Evolutionary conservation across 2,329 filamentous ascomycete genomes (phyloP).

Genomic region (Fusarium citri): DNA sequence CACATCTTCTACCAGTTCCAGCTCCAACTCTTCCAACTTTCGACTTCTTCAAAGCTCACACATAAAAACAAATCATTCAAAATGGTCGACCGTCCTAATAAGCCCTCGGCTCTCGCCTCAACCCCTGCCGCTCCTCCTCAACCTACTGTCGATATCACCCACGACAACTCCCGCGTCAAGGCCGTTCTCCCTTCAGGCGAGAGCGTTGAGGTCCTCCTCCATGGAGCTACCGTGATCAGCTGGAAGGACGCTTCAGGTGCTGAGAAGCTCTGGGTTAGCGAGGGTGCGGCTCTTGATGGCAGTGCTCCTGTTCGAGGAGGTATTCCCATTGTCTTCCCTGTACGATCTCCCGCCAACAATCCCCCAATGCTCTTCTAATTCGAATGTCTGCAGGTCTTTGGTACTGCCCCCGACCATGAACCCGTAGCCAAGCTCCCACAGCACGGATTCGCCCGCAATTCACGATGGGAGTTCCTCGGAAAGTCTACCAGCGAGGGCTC

Average conservation of each 20-base stretch:
- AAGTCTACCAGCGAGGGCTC: slow-evolving; percentile 70
- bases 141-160: slow-evolving; percentile 78
- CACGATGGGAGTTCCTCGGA: slow-evolving; percentile 92
- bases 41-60: background rate
- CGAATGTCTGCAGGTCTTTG: slow-evolving; percentile 75
- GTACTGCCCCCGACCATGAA: slow-evolving; percentile 79
- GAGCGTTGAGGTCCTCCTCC: slow-evolving; percentile 85
- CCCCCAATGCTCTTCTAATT: slow-evolving; percentile 4
- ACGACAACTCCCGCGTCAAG: slow-evolving; percentile 77
- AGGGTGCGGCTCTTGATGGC: slow-evolving; percentile 83
- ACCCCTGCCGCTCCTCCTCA: slow-evolving; percentile 80
- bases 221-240: slow-evolving; percentile 90
- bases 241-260: slow-evolving; percentile 86
- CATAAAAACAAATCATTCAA: slow-evolving; percentile 5
- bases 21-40: slow-evolving; percentile 21
- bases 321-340: slow-evolving; percentile 92
- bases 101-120: slow-evolving; percentile 79
- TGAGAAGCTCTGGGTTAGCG: slow-evolving; percentile 89
- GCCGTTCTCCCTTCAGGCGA: slow-evolving; percentile 88
- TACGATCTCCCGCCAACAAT: slow-evolving; percentile 59
- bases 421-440: slow-evolving; percentile 85
- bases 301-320: slow-evolving; percentile 91
- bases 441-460: slow-evolving; percentile 93
- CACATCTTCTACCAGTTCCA: slow-evolving; percentile 18
- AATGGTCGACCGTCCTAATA: slow-evolving; percentile 88